Evolutionary conservation across 1,284 basidiomycete genomes (phyloP).

Genomic region (Gomphus sp.): DNA sequence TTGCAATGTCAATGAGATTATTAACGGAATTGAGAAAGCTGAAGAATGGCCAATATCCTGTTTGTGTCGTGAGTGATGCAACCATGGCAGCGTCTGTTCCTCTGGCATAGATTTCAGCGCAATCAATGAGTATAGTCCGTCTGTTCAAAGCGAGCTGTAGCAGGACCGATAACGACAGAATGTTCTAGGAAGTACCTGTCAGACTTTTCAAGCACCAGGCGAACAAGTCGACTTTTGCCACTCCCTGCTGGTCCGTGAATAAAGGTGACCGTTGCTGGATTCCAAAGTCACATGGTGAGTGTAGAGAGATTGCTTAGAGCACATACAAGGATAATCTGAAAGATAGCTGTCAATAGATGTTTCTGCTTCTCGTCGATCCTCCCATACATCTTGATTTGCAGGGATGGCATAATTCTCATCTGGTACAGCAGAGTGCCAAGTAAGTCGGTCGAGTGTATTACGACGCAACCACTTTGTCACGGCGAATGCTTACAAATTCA

Average conservation of each 20-base stretch:
- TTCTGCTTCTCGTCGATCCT: slow-evolving; percentile 75
- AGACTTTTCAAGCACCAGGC: slow-evolving; percentile 48
- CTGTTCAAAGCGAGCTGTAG: slow-evolving; percentile 27
- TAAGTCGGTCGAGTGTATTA: slow-evolving; percentile 45
- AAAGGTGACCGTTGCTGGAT: slow-evolving; percentile 58
- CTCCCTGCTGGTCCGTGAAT: slow-evolving; percentile 89
- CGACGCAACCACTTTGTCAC: slow-evolving; percentile 59
- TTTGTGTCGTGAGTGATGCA: slow-evolving; percentile 64
- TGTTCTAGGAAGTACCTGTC: slow-evolving; percentile 38
- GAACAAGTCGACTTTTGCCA: slow-evolving; percentile 74
- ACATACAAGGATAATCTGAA: slow-evolving; percentile 59
- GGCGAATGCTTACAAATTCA: slow-evolving; percentile 37
- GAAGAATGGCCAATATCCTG: slow-evolving; percentile 89
- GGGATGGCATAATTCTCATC: background rate
- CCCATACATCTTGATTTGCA: slow-evolving; percentile 44
- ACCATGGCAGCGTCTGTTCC: slow-evolving; percentile 69
- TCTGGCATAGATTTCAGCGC: slow-evolving; percentile 64
- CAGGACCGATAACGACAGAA: slow-evolving; percentile 3
- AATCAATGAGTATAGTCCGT: slow-evolving; percentile 73
- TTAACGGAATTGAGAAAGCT: slow-evolving; percentile 82
- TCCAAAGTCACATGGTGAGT: background rate
- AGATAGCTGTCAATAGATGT: slow-evolving; percentile 62
- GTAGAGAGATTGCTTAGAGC: background rate
- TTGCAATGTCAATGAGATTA: slow-evolving; percentile 86
- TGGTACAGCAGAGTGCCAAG: slow-evolving; percentile 18